A percentile compares a stretch with the other conserved stretches of the same genome.
Conservation (phyloP, 2,329 filamentous ascomycete genomes). For the Colletotrichum destructivum region DNA sequence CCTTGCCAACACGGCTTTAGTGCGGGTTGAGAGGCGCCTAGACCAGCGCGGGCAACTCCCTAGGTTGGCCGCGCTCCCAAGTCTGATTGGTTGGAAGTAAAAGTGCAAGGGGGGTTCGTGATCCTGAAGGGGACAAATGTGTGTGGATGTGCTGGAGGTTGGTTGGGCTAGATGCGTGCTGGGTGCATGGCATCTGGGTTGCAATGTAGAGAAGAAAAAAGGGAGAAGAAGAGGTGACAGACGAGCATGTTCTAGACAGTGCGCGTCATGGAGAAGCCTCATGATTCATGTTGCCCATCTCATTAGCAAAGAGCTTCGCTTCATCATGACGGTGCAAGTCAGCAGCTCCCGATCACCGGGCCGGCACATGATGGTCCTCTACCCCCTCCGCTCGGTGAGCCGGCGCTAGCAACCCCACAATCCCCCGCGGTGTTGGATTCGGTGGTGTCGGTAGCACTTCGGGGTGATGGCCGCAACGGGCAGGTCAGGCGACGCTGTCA, state of each 20-base stretch:
- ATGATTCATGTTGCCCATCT: constrained; percentile 14
- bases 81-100: constrained; percentile 20
- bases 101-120: constrained; percentile 36
- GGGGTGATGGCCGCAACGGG: constrained; percentile 16
- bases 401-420: constrained; percentile 38
- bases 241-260: not conserved
- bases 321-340: constrained; percentile 25
- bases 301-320: not conserved
- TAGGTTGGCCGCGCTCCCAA: not conserved
- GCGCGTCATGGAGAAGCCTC: constrained; percentile 22
- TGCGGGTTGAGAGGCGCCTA: constrained; percentile 29
- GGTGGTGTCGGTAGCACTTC: constrained; percentile 30
- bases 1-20: constrained; percentile 32
- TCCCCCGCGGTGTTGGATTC: constrained; percentile 22
- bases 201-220: not conserved
- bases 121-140: constrained; percentile 25
- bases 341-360: constrained; percentile 37
- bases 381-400: constrained; percentile 22
- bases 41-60: constrained; percentile 18
- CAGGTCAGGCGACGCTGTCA: constrained; percentile 37
- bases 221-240: not conserved
- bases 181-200: not conserved
- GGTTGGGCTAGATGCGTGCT: not conserved
- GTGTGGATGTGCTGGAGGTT: constrained; percentile 3
- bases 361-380: constrained; percentile 30